A percentile compares a stretch with the other conserved stretches of the same genome.
Evolutionary conservation across 1,284 basidiomycete genomes (phyloP).

Genomic region (Volvariella surrecta): DNA sequence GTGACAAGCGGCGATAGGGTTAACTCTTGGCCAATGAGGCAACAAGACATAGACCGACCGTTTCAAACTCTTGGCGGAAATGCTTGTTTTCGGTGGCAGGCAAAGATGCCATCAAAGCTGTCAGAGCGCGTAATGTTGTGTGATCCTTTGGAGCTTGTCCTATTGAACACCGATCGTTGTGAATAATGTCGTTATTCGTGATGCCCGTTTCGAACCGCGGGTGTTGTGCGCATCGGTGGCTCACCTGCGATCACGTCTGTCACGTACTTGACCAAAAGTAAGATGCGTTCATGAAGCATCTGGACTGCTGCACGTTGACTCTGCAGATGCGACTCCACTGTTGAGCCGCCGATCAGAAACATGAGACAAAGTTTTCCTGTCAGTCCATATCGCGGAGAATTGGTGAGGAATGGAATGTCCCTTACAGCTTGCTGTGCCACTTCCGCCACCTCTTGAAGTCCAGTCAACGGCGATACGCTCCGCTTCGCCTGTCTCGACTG

Average conservation of each 20-base stretch:
- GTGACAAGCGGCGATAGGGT: slow-evolving; percentile 3
- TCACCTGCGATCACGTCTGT: slow-evolving; percentile 64
- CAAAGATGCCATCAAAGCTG: slow-evolving; percentile 79
- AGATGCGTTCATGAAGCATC: slow-evolving; percentile 90
- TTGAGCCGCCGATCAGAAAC: not conserved
- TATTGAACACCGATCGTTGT: too few species aligned
- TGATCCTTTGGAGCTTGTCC: slow-evolving; percentile 68
- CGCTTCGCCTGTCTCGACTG: slow-evolving; percentile 96
- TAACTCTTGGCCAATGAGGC: too few species aligned
- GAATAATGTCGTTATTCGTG: too few species aligned
- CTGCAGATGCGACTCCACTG: slow-evolving; percentile 85
- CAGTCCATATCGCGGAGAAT: not conserved
- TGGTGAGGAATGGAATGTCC: slow-evolving; percentile 1
- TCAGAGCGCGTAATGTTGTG: slow-evolving; percentile 74
- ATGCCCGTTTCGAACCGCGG: too few species aligned
- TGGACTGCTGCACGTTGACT: slow-evolving; percentile 92
- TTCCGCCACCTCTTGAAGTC: slow-evolving; percentile 84
- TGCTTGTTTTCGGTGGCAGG: slow-evolving; percentile 75
- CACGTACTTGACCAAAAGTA: slow-evolving; percentile 79
- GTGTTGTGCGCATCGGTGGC: slow-evolving; percentile 12
- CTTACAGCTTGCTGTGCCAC: slow-evolving; percentile 65
- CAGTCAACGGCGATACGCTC: slow-evolving; percentile 98
- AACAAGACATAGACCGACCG: slow-evolving; percentile 36
- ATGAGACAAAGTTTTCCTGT: too few species aligned
- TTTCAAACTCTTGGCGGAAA: slow-evolving; percentile 82